Evolutionary conservation across 2,329 filamentous ascomycete genomes (phyloP), one percentile per base, ranked within the genome.

Genomic region (Colletotrichum filicis): DNA sequence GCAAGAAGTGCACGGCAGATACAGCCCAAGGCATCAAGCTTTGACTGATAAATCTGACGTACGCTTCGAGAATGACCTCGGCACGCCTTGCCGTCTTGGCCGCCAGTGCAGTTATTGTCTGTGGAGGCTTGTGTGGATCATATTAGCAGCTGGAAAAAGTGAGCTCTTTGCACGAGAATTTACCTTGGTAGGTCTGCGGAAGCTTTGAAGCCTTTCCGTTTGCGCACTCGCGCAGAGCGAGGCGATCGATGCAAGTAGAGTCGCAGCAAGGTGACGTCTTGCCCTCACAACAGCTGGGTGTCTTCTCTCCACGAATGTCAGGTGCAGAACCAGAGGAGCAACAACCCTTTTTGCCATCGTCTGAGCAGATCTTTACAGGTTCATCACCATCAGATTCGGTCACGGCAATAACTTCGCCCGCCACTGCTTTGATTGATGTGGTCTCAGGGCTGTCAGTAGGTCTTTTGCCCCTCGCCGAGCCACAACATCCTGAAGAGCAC

Each of bases 1-100:
- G 87, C 84, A 32, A 89, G 73, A 19, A 90, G 83, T 24, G 86
- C 83, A 22, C 87, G 84, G 71, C 88, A 90, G 73, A 90, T 86
- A 76, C 88, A 90, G 4, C 87, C 87, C 1, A 90, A 78, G 5
- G 87, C 84, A 57, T 84, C 78, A 1, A 90, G 83, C 16, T 76
- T 85, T 3, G 81, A 80, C 1, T 80, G 82, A 66, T 88, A 89
- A 28, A 77, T 80, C 28, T 82, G 78, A 32, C 79, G 81, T 2
- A 82, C 78, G 7, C 80, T 80, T 12, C 76, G 78, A 1, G 73
- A 70, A 71, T 88, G 86, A 6, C 80, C 59, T 30, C 71, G 74
- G 75, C 86, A 88, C 35, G 83, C 76, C 57, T 81, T 79, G 65
- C 76, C 80, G 70, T 73, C 76, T 35, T 49, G 26, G 3, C 66